These are phyloP conservation scores for Salix purpurea DNA, from an alignment of 345 rosid species.

Conservation along the genomic window DNA sequence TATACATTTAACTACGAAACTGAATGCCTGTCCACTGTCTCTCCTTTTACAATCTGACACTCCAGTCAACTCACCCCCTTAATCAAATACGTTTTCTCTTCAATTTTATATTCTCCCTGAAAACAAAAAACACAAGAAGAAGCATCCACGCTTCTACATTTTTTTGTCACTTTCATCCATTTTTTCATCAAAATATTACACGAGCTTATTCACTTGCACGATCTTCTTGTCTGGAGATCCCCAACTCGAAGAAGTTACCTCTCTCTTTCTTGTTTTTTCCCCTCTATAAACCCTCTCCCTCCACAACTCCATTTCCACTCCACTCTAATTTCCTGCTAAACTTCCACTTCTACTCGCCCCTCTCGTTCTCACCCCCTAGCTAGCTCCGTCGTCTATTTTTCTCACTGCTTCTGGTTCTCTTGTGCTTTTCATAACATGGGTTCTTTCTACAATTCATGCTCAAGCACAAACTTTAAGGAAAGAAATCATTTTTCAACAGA, in stretches of 20 bases:
- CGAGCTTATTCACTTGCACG: slow-evolving; percentile 19
- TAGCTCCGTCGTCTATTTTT: neutral
- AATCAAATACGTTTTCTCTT: neutral
- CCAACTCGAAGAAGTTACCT: slow-evolving; percentile 60
- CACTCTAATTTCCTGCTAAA: neutral
- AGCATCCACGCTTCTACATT: slow-evolving; percentile 53
- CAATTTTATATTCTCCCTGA: neutral
- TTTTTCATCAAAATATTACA: neutral
- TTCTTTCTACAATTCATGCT: slow-evolving; percentile 4
- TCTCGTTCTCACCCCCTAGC: neutral
- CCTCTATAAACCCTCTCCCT: slow-evolving; percentile 2
- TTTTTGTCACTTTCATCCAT: slow-evolving; percentile 18
- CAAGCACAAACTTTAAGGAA: slow-evolving; percentile 2
- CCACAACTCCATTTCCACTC: slow-evolving; percentile 17
- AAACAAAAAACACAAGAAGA: slow-evolving; percentile 18
- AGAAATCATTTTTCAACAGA: slow-evolving; percentile 23
- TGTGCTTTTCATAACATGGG: slow-evolving; percentile 13
- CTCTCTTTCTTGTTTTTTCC: slow-evolving; percentile 33
- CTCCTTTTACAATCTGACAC: neutral
- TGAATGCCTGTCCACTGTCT: neutral
- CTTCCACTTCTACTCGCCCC: neutral
- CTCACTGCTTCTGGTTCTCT: neutral
- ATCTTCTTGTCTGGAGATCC: slow-evolving; percentile 54
- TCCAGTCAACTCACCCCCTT: neutral
- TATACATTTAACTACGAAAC: neutral